Percentiles rank a stretch among this genome's conserved stretches.
phyloP scores from a whole-genome alignment of 192 early-diverging fungal genomes.

The Rhizophagus sp. region DNA sequence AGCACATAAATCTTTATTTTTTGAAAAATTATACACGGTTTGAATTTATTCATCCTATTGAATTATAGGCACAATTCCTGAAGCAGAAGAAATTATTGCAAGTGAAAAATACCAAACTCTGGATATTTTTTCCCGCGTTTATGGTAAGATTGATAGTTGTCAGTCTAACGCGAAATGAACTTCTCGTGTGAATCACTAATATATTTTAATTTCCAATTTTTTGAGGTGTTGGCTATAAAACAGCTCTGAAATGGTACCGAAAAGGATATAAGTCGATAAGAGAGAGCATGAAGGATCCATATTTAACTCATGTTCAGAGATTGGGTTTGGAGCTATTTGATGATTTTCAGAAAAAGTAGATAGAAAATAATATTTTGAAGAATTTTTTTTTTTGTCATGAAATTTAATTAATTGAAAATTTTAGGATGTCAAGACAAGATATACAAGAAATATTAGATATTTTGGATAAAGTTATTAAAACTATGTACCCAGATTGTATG shows the following conservation, averaged over 20 bases:
- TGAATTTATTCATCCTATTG: not conserved
- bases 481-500: constrained; percentile 4
- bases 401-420: not conserved
- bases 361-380: not conserved
- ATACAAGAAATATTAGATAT: constrained; percentile 39
- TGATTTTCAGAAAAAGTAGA: constrained; percentile 34
- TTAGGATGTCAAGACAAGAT: constrained; percentile 35
- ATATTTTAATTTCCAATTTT: not conserved
- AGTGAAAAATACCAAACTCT: constrained; percentile 28
- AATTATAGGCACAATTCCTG: constrained; percentile 27
- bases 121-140: constrained; percentile 28
- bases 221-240: constrained; percentile 28
- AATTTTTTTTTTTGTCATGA: not conserved
- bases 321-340: constrained; percentile 34
- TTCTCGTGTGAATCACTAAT: not conserved
- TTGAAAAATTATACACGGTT: not conserved
- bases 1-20: not conserved
- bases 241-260: constrained; percentile 34
- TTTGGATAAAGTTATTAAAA: constrained; percentile 31
- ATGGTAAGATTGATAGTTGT: constrained; percentile 23
- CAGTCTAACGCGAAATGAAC: too few species aligned
- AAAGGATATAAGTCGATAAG: constrained; percentile 35
- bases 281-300: constrained; percentile 31
- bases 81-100: constrained; percentile 24
- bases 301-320: constrained; percentile 17